Evolutionary conservation across 495 filamentous ascomycete genomes (phyloP).

Genomic region (Penicillium silybi): DNA sequence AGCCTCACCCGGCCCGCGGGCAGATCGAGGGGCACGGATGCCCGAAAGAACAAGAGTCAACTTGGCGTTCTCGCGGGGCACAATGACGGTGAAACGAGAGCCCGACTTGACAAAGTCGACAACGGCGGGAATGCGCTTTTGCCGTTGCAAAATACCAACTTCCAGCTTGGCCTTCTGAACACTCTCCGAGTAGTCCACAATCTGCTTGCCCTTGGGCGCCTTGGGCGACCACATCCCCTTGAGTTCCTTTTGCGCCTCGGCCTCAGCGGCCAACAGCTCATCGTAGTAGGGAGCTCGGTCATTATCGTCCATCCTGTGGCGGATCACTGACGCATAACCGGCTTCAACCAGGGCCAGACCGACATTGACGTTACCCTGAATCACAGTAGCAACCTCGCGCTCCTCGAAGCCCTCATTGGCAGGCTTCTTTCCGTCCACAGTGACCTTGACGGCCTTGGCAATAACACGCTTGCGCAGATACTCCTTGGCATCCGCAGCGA

Average conservation of each 20-base stretch:
- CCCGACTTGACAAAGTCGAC: conserved; percentile 97
- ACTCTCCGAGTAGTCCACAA: conserved; percentile 85
- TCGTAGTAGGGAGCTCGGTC: conserved; percentile 94
- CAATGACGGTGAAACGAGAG: conserved; percentile 86
- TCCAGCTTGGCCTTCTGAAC: conserved; percentile 94
- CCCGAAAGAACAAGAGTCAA: conserved; percentile 93
- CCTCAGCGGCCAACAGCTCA: conserved; percentile 83
- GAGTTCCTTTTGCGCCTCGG: conserved; percentile 73
- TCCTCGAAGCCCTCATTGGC: conserved; percentile 90
- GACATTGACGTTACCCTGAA: conserved; percentile 80
- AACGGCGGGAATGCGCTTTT: conserved; percentile 87
- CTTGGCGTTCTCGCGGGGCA: conserved; percentile 91
- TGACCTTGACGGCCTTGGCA: conserved; percentile 87
- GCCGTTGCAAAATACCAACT: conserved; percentile 76
- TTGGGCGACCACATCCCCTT: conserved; percentile 95
- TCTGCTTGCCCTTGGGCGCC: conserved; percentile 70
- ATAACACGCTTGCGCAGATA: conserved; percentile 91
- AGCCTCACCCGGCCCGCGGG: conserved; percentile 72
- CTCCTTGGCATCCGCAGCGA: conserved; percentile 90
- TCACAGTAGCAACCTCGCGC: conserved; percentile 87
- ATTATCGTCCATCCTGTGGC: conserved; percentile 87
- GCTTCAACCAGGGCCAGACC: conserved; percentile 81
- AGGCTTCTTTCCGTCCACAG: conserved; percentile 84
- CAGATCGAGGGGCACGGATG: conserved; percentile 86
- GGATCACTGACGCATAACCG: conserved; percentile 87